Percentiles rank a stretch among this genome's conserved stretches.
These are phyloP conservation scores for Halenospora varia DNA, from an alignment of 495 filamentous ascomycete genomes.

Conservation along the genomic window DNA sequence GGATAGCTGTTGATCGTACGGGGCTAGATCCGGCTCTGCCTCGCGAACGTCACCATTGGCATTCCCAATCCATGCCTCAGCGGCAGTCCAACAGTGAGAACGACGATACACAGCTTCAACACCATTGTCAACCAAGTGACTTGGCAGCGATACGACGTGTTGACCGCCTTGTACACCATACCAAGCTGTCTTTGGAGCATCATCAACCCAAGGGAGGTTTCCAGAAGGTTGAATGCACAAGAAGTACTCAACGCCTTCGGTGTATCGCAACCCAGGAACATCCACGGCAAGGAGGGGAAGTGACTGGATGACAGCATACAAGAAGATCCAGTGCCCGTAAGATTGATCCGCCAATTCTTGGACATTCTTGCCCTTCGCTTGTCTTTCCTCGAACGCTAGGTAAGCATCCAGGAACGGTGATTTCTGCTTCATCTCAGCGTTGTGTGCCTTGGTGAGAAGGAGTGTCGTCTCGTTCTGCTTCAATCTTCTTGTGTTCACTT, in stretches of 20 bases:
- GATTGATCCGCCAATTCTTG: constrained; percentile 74
- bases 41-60: neutral
- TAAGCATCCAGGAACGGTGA: constrained; percentile 72
- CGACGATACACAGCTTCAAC: constrained; percentile 88
- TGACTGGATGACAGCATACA: constrained; percentile 86
- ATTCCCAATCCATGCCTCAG: constrained; percentile 59
- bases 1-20: constrained; percentile 1
- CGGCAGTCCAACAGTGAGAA: constrained; percentile 87
- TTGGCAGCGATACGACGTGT: constrained; percentile 70
- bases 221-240: constrained; percentile 86
- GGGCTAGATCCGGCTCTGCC: neutral
- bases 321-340: constrained; percentile 88
- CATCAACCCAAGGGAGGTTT: constrained; percentile 79
- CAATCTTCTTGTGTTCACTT: constrained; percentile 58
- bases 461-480: constrained; percentile 72
- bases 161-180: constrained; percentile 70
- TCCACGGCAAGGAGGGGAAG: constrained; percentile 88
- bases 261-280: constrained; percentile 71
- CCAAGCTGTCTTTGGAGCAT: constrained; percentile 68
- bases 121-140: constrained; percentile 80
- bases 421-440: constrained; percentile 59
- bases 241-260: constrained; percentile 89
- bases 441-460: constrained; percentile 71
- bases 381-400: constrained; percentile 76
- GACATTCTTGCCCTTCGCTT: constrained; percentile 63